phyloP scores from a whole-genome alignment of 352 stramenopile genomes.

The Aphanomyces stellatus region DNA sequence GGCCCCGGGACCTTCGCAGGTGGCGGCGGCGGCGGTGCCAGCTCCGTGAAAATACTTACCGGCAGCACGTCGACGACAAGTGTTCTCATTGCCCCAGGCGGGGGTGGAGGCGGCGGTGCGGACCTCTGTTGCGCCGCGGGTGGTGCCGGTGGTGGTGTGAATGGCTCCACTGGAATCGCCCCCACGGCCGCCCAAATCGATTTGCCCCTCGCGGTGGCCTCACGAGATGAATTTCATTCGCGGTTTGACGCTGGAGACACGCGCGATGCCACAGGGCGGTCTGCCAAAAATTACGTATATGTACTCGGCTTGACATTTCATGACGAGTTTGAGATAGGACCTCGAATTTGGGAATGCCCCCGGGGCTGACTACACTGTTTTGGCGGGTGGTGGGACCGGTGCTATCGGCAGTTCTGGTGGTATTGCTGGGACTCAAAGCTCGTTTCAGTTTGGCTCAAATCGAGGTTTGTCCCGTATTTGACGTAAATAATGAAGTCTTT shows the following conservation, averaged over 20 bases:
- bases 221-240: slow-evolving; percentile 52
- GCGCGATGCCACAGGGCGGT: slow-evolving; percentile 35
- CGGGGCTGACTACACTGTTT: slow-evolving; percentile 37
- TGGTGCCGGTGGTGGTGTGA: slow-evolving; percentile 41
- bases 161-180: slow-evolving; percentile 34
- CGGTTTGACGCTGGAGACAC: slow-evolving; percentile 38
- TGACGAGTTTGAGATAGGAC: slow-evolving; percentile 21
- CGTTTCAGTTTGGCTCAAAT: slow-evolving; percentile 24
- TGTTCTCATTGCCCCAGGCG: slow-evolving; percentile 61
- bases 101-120: slow-evolving; percentile 54
- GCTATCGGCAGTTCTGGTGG: slow-evolving; percentile 26
- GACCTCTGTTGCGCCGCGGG: slow-evolving; percentile 76
- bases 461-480: neutral
- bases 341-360: slow-evolving; percentile 44
- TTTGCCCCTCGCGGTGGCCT: slow-evolving; percentile 22
- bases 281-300: slow-evolving; percentile 27
- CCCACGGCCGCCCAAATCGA: slow-evolving; percentile 38
- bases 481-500: slow-evolving; percentile 23
- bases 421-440: slow-evolving; percentile 32
- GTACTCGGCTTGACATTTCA: neutral
- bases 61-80: slow-evolving; percentile 28
- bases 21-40: slow-evolving; percentile 52
- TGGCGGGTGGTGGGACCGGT: slow-evolving; percentile 44
- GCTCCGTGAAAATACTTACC: slow-evolving; percentile 25
- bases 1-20: slow-evolving; percentile 43